Evolutionary conservation across 2,329 filamentous ascomycete genomes (phyloP), one percentile per base, ranked within the genome.

Genomic region (Microdochium paspali): DNA sequence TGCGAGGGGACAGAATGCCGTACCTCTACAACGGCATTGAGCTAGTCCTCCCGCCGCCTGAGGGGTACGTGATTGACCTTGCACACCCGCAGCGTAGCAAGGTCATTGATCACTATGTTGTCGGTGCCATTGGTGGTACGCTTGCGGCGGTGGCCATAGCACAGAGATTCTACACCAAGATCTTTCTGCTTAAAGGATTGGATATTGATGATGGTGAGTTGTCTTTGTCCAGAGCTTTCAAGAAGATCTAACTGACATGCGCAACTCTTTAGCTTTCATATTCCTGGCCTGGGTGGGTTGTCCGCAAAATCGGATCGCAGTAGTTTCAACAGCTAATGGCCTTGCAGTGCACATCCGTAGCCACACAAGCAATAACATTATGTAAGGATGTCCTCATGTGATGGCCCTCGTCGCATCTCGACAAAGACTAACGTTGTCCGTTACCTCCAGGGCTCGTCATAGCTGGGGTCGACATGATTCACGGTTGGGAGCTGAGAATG

Each of bases 51-150:
- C 30, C 51, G 20, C 57, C 63, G 4, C 62, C 63, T 3, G 49
- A 53, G 6, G 63, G 54, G 26, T 67, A 65, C 46, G 54, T 56
- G 9, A 59, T 66, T 23, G 53, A 67, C 44, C 63, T 67, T 40
- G 58, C 59, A 2, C 53, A 65, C 35, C 63, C 64, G 2, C 54
- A 54, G 31, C 53, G 53, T 12, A 54, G 58, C 20, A 53, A 49
- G 13, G 56, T 56, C 13, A 25, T 50, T 1, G 46, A 58, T 0
- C 55, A 59, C 13, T 63, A 55, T 13, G 44, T 58, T 1, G 50
- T 63, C 13, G 61, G 62, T 48, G 59, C 54, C 0, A 47, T 63
- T 3, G 49, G 55, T 2, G 58, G 53, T 1, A 44, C 54, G 1
- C 39, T 64, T 31, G 60, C 61, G 1, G 39, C 58, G 2, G 35